These are phyloP conservation scores for Vigna reflexopilosa DNA, from an alignment of 306 rosid species.

Conservation along the genomic window DNA sequence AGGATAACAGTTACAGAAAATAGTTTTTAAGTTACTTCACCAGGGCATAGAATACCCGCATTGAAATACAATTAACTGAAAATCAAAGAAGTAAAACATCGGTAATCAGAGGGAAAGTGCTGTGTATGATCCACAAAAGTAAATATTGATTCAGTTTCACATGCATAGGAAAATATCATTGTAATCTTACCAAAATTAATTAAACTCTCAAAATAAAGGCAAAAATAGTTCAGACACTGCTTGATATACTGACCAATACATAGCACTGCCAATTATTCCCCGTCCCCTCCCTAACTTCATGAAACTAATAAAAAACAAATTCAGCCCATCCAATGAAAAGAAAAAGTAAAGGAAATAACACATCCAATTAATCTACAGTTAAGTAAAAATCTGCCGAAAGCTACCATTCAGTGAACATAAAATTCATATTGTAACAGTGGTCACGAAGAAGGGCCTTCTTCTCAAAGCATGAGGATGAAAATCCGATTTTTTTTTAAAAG, in stretches of 20 bases:
- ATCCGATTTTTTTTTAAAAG: not conserved
- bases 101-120: not conserved
- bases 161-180: not conserved
- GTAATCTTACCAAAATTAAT: not conserved
- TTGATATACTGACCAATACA: not conserved
- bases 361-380: not conserved
- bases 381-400: not conserved
- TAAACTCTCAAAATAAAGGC: not conserved
- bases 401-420: not conserved
- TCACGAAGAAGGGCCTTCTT: not conserved
- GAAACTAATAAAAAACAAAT: not conserved
- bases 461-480: slow-evolving; percentile 14
- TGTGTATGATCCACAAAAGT: not conserved
- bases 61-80: slow-evolving; percentile 1
- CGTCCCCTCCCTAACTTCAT: not conserved
- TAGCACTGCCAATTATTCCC: not conserved
- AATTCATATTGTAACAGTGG: not conserved
- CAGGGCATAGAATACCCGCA: slow-evolving; percentile 22
- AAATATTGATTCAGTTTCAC: not conserved
- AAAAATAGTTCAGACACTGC: not conserved
- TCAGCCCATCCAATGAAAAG: not conserved
- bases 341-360: not conserved
- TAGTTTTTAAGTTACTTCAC: slow-evolving; percentile 15
- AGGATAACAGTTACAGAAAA: not conserved
- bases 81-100: not conserved